These are phyloP conservation scores for Plasmodium knowlesi DNA, from an alignment of 169 alveolate genomes.

Conservation along the genomic window DNA sequence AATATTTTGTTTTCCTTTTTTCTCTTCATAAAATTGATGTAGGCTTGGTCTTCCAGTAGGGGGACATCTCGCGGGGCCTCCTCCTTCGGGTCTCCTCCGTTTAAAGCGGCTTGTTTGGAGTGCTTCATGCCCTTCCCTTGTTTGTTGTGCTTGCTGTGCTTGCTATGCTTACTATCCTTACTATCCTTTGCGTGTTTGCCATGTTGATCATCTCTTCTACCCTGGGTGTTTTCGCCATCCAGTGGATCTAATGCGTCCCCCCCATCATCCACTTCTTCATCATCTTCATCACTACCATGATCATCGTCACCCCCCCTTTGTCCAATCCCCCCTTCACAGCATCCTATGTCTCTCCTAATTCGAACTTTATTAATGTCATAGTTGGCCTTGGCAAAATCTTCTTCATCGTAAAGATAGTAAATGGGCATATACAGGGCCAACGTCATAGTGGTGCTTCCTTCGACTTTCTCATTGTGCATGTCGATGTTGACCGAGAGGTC, in stretches of 20 bases:
- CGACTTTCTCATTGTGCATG: conserved; percentile 60
- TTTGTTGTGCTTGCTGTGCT: background rate
- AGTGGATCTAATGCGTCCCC: background rate
- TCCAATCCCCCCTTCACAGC: background rate
- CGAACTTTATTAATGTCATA: conserved; percentile 24
- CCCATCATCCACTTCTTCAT: background rate
- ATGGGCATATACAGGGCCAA: conserved; percentile 62
- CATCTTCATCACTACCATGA: background rate
- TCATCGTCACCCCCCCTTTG: background rate
- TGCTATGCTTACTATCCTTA: too few species aligned
- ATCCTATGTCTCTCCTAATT: background rate
- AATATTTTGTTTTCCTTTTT: conserved; percentile 46
- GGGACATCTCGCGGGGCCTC: background rate
- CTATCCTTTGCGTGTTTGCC: background rate
- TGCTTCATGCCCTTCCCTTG: background rate
- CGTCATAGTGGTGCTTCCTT: conserved; percentile 59
- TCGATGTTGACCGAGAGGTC: conserved; percentile 41
- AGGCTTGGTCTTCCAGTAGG: conserved; percentile 18
- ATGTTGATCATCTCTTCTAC: background rate
- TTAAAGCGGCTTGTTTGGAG: background rate
- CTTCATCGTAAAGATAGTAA: conserved; percentile 61
- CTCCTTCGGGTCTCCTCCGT: background rate
- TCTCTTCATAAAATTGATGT: conserved; percentile 17
- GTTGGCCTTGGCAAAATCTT: conserved; percentile 27
- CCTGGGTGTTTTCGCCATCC: background rate